phyloP scores from a whole-genome alignment of 2,329 filamentous ascomycete species.

The Myotisia sp. region DNA sequence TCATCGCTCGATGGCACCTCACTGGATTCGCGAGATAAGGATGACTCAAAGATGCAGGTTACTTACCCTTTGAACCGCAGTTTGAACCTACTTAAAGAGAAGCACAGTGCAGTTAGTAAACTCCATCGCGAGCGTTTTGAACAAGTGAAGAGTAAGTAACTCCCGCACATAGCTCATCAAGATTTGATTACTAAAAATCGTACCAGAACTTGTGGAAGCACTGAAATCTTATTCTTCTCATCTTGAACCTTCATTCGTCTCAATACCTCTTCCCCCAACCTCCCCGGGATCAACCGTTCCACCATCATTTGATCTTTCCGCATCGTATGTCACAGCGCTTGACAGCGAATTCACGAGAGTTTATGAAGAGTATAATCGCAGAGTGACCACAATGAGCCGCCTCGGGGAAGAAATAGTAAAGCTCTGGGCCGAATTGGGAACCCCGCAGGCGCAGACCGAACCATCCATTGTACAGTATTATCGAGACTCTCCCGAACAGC shows the following conservation, averaged over 20 bases:
- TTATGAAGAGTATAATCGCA: slow-evolving; percentile 88
- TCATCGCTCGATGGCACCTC: slow-evolving; percentile 64
- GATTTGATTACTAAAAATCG: slow-evolving; percentile 15
- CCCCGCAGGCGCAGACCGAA: slow-evolving; percentile 85
- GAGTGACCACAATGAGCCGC: slow-evolving; percentile 59
- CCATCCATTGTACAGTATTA: slow-evolving; percentile 74
- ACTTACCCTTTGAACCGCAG: slow-evolving; percentile 74
- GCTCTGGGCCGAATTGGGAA: slow-evolving; percentile 90
- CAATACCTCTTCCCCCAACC: slow-evolving; percentile 71
- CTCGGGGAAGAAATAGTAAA: slow-evolving; percentile 76
- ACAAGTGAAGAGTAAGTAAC: slow-evolving; percentile 71
- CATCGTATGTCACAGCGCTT: slow-evolving; percentile 69
- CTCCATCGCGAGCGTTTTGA: slow-evolving; percentile 85
- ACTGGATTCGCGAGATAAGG: slow-evolving; percentile 48
- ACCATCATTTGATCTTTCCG: slow-evolving; percentile 81
- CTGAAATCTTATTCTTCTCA: slow-evolving; percentile 94
- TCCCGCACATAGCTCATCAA: neutral
- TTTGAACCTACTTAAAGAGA: slow-evolving; percentile 68
- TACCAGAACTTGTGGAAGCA: slow-evolving; percentile 71
- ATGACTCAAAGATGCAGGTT: slow-evolving; percentile 51
- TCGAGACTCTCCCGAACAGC: slow-evolving; percentile 79
- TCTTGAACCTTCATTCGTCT: slow-evolving; percentile 76
- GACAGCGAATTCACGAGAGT: slow-evolving; percentile 87
- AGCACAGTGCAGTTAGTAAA: slow-evolving; percentile 63
- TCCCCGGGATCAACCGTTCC: slow-evolving; percentile 61